Percentiles rank a stretch among this genome's conserved stretches.
Conservation (phyloP, 768 basidiomycete species). For the Serendipita vermifera region DNA sequence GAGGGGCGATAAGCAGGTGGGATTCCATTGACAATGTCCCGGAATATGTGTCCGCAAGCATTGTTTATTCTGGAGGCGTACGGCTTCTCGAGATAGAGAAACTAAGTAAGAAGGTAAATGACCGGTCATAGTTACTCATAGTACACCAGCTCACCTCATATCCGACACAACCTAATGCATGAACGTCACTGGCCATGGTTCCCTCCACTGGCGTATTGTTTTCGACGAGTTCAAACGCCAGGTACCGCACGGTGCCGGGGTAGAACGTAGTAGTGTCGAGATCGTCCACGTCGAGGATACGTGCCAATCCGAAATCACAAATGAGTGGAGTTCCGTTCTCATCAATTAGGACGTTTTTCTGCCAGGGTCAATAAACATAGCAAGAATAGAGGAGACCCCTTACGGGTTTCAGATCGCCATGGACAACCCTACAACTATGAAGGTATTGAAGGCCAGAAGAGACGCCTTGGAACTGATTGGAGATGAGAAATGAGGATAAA, state of each 20-base stretch:
- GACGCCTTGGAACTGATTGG: neutral
- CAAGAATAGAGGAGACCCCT: neutral
- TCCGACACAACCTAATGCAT: neutral
- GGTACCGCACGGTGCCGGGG: neutral
- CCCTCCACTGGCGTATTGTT: neutral
- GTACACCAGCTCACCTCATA: neutral
- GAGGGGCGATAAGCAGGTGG: neutral
- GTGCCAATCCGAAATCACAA: neutral
- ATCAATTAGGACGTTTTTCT: neutral
- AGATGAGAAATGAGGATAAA: neutral
- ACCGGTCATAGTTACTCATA: neutral
- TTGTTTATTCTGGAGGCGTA: neutral
- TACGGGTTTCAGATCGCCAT: constrained; percentile 1
- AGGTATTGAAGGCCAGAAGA: neutral
- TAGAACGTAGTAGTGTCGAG: neutral
- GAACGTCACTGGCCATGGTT: neutral
- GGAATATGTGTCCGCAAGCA: neutral
- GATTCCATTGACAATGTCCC: neutral
- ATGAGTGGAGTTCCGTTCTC: neutral
- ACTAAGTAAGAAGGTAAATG: neutral
- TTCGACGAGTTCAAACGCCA: neutral
- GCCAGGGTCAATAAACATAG: neutral
- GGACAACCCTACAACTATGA: neutral
- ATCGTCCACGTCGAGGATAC: neutral
- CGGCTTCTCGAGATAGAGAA: neutral